Conservation (phyloP, 2,329 filamentous ascomycete species). For the Aspergillus unguis region DNA sequence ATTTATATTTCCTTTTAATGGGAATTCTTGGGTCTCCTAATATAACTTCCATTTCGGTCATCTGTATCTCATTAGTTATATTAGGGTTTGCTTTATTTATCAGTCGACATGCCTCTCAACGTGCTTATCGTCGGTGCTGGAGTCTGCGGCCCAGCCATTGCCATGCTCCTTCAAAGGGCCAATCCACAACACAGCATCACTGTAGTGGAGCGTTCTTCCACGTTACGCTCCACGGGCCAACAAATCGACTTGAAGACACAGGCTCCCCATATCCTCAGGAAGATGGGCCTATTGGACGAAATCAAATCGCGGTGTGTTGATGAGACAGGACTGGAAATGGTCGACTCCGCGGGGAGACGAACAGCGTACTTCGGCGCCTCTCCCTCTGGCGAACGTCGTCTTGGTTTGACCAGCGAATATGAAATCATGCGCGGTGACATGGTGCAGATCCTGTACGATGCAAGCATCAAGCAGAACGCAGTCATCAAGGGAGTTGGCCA, state of each 20-base stretch:
- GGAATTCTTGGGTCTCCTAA: no score
- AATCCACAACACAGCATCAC: neutral
- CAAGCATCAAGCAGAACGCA: neutral
- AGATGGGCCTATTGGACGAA: slow-evolving; percentile 47
- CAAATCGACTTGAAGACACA: slow-evolving; percentile 42
- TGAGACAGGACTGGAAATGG: neutral
- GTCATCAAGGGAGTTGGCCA: no score
- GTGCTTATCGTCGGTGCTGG: slow-evolving; percentile 7
- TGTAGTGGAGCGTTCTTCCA: neutral
- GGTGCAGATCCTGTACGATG: neutral
- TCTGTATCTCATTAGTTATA: no score
- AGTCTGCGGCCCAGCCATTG: slow-evolving; percentile 1
- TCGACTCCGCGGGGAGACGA: neutral
- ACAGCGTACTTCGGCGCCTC: neutral
- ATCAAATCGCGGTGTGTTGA: no score
- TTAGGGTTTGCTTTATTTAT: no score
- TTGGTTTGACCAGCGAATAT: neutral
- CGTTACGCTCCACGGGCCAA: neutral
- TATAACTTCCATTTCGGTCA: no score
- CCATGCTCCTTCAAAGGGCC: neutral
- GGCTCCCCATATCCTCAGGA: slow-evolving; percentile 51
- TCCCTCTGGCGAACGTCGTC: neutral
- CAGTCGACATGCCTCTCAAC: neutral
- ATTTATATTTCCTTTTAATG: no score
- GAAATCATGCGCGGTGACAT: neutral